Evolutionary conservation across 179 eudicot species (phyloP), one percentile per base, ranked within the genome.

Genomic region (Carnegiea gigantea): DNA sequence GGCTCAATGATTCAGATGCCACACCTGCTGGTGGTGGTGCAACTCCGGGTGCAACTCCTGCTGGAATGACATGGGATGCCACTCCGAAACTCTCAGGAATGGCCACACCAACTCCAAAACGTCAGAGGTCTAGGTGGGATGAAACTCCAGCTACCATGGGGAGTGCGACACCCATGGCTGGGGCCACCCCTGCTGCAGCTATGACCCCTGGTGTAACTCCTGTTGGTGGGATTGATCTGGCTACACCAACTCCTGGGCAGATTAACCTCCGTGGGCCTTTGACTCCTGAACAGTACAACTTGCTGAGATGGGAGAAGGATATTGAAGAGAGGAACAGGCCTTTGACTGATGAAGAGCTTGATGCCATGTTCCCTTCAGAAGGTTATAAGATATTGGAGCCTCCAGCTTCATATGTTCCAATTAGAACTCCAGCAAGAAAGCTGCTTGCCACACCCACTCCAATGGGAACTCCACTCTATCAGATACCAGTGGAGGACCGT

Each of bases 131-230:
- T 6, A 91, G 98, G 85, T 93, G 97, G 97, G 98, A 95, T 78
- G 97, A 95, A 85, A 95, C 98, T 76, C 98, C 98, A 24, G 95
- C 97, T 14, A 90, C 95, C 30, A 93, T 92, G 97, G 98, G 93
- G 9, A 92, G 98, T 86, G 98, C 93, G 5, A 94, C 98, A 9
- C 98, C 98, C 0, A 82, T 90, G 90, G 83, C 87, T 0, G 94
- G 92, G 71, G 93, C 97, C 26, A 93, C 97, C 0, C 97, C 98
- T 28, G 84, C 89, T 71, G 97, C 86, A 17, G 88, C 90, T 3
- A 92, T 88, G 86, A 93, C 98, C 0, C 97, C 98, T 67, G 98
- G 98, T 59, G 95, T 89, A 68, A 95, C 98, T 33, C 98, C 97
- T 68, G 82, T 89, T 71, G 97, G 96, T 72, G 98, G 90, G 68